Conservation (phyloP, 331 rosid species). For the Quercus tomentella region DNA sequence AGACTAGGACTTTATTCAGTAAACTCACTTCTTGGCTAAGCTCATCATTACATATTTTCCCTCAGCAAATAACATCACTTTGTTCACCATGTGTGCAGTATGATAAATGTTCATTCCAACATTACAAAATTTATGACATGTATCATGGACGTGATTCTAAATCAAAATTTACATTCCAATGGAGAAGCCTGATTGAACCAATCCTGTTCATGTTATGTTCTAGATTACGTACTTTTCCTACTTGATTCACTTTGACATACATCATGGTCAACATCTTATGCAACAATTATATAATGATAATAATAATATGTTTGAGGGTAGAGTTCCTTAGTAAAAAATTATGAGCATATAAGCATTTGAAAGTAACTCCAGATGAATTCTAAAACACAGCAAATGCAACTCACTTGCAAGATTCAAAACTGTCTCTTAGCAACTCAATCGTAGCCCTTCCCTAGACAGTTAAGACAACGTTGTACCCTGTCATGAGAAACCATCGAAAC, state of each 20-base stretch:
- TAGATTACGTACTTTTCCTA: not conserved
- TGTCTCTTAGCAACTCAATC: slow-evolving; percentile 25
- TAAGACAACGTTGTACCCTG: slow-evolving; percentile 75
- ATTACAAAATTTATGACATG: not conserved
- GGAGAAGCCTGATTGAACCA: not conserved
- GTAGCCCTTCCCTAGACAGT: slow-evolving; percentile 70
- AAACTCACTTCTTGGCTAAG: not conserved
- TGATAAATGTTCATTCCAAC: not conserved
- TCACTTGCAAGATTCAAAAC: not conserved
- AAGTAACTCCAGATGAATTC: not conserved
- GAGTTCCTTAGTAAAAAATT: not conserved
- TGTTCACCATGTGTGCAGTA: not conserved
- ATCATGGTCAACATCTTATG: not conserved
- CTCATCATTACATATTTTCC: not conserved
- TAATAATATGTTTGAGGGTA: not conserved
- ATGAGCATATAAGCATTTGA: not conserved
- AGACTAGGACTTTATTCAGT: not conserved
- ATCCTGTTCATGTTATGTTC: not conserved
- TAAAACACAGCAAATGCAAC: not conserved
- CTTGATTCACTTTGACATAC: not conserved
- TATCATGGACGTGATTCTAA: not conserved
- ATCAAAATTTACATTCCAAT: not conserved
- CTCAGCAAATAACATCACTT: not conserved
- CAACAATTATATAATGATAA: not conserved
- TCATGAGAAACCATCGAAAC: slow-evolving; percentile 10